A percentile compares a stretch with the other conserved stretches of the same genome.
Evolutionary conservation across 2,329 filamentous ascomycete species (phyloP).

Genomic region (Calonectria multiphialidica): DNA sequence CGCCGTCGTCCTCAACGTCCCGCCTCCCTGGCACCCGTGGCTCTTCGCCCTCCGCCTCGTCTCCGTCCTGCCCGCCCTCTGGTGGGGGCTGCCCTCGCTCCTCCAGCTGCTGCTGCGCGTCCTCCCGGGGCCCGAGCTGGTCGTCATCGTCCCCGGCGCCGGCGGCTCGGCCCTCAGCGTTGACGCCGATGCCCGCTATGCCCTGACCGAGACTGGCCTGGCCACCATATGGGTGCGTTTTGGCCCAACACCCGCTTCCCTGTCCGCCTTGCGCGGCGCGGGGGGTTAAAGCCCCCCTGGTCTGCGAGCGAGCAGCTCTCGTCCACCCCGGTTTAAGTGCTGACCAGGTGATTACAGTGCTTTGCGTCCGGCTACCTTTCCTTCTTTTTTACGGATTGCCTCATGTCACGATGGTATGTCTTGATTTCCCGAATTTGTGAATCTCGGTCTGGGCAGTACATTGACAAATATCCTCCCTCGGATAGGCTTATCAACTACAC

Average conservation of each 20-base stretch:
- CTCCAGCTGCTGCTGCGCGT: slow-evolving; percentile 77
- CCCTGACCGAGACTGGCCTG: slow-evolving; percentile 76
- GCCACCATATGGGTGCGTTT: slow-evolving; percentile 79
- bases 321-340: slow-evolving; percentile 1
- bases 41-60: slow-evolving; percentile 79
- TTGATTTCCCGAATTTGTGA: background rate
- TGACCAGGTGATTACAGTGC: slow-evolving; percentile 63
- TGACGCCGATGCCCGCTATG: slow-evolving; percentile 47
- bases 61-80: slow-evolving; percentile 77
- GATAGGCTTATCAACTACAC: slow-evolving; percentile 86
- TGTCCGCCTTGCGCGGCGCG: background rate
- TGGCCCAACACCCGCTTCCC: background rate
- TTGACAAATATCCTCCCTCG: background rate
- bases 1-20: slow-evolving; percentile 81
- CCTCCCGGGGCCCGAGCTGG: slow-evolving; percentile 54
- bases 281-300: background rate
- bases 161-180: slow-evolving; percentile 31
- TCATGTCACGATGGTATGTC: slow-evolving; percentile 83
- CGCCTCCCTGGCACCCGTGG: slow-evolving; percentile 78
- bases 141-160: slow-evolving; percentile 42
- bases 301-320: background rate
- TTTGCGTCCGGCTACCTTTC: slow-evolving; percentile 82
- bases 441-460: background rate
- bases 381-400: slow-evolving; percentile 86
- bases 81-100: slow-evolving; percentile 78